Base-by-base conservation (phyloP, 1,284 basidiomycete genomes). In the Pseudozyma hubeiensis region DNA sequence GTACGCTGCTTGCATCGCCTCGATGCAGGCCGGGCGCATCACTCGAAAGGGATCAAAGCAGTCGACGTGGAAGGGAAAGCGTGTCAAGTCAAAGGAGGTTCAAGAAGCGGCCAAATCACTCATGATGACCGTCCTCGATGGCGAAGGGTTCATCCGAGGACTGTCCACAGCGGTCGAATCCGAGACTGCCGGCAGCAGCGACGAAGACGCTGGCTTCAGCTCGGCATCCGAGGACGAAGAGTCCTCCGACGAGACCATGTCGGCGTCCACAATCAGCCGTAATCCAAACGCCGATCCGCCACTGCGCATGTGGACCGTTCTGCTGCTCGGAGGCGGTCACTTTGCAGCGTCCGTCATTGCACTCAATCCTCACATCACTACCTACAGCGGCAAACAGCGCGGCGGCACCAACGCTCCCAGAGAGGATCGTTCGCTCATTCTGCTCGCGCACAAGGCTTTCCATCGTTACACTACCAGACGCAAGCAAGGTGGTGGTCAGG, bases 391-490 rank as follows among this genome's bases (percentile, higher is more conserved):
- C 17, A 69, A 68, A 50, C 58, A 57, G 24, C 53, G 53, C 17
- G 53, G 64, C 16, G 43, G 57, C 33, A 51, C 47, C 30, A 52
- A 63, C 17, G 63, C 52, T 16, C 47, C 74, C 34, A 37, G 61
- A 16, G 73, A 78, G 53, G 68, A 78, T 30, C 71, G 78, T 7
- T 72, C 73, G 30, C 45, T 91, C 3, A 91, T 95, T 79, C 89
- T 99, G 3, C 80, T 99, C 44, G 88, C 88, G 65, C 93, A 97
- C 84, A 99, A 99, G 86, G 98, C 97, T 0, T 99, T 98, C 85
- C 97, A 99, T 85, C 90, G 97, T 7, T 99, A 99, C 85, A 99
- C 97, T 0, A 99, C 97, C 41, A 92, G 97, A 76, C 88, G 93
- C 74, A 99, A 99, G 85, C 97, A 99, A 87, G 97, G 97, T 85